Conservation (phyloP, 306 rosid genomes). For the Cucumis sativus region Cucumber_9930_V3 NC_026658.2:24844001-24844500, state of each 20-base stretch:
- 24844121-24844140: too few species aligned
- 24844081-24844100: too few species aligned
- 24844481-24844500: slow-evolving; percentile 68
- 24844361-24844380: background rate
- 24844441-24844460: background rate
- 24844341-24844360: background rate
- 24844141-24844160: too few species aligned
- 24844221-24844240: slow-evolving; percentile 5
- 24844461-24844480: slow-evolving; percentile 35
- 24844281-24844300: background rate
- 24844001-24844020: too few species aligned
- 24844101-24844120: too few species aligned
- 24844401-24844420: background rate
- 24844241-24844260: background rate
- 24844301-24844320: slow-evolving; percentile 1
- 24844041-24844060: too few species aligned
- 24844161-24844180: background rate
- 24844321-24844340: background rate
- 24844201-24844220: background rate
- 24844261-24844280: background rate
- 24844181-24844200: background rate
- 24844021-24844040: too few species aligned
- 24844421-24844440: background rate
- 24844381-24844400: background rate
- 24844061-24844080: too few species aligned